These are phyloP conservation scores for Aspergillus sp. DNA, from an alignment of 2,329 filamentous ascomycete species.

Conservation along the genomic window DNA sequence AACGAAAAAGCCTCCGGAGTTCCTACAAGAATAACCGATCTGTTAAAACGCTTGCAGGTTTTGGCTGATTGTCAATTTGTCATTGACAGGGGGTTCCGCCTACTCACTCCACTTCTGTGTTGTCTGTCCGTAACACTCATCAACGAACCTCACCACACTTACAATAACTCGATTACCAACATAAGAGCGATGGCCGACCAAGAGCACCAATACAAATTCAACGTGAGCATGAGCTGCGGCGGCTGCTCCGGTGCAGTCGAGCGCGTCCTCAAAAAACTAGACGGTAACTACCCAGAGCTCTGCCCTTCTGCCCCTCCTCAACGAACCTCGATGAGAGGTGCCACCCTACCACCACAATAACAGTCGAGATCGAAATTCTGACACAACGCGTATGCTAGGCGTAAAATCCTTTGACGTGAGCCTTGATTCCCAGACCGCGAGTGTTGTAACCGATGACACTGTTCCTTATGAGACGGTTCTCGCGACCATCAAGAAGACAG, in stretches of 20 bases:
- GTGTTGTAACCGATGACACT: conserved; percentile 67
- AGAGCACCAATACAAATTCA: conserved; percentile 91
- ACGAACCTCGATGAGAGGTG: no score
- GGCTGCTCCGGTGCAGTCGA: conserved; percentile 95
- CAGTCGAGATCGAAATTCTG: not conserved
- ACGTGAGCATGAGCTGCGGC: conserved; percentile 89
- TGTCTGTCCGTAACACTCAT: not conserved
- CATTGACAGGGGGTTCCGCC: not conserved
- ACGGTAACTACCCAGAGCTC: conserved; percentile 59
- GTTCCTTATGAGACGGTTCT: conserved; percentile 80
- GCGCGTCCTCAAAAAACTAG: conserved; percentile 86
- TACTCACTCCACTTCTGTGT: not conserved
- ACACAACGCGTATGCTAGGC: conserved; percentile 51
- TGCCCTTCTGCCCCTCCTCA: not conserved
- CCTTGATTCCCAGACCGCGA: conserved; percentile 81
- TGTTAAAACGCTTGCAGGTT: no score
- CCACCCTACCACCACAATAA: no score
- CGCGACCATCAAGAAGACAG: conserved; percentile 88
- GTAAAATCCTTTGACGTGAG: conserved; percentile 84
- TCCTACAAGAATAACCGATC: no score
- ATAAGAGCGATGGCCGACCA: conserved; percentile 64
- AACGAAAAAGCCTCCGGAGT: not conserved
- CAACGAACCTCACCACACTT: conserved; percentile 7
- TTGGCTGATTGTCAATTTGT: not conserved
- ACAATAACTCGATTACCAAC: conserved; percentile 1